Percentiles rank a stretch among this genome's conserved stretches.
These are phyloP conservation scores for Melastoma candidum DNA, from an alignment of 441 rosid species.

Conservation along the genomic window DNA sequence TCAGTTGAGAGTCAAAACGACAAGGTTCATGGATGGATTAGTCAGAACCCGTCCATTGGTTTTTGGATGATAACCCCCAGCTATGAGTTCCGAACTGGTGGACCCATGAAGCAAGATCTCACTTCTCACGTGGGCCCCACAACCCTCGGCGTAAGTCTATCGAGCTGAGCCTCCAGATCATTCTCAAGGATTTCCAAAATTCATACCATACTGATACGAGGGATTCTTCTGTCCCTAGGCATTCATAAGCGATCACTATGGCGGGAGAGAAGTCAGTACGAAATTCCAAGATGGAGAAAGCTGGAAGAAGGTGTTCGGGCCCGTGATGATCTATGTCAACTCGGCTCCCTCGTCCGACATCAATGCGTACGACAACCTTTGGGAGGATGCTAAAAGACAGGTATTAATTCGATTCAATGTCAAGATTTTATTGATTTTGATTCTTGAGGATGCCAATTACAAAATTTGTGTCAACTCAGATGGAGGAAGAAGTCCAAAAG, in stretches of 20 bases:
- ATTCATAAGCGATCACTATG: constrained; percentile 8
- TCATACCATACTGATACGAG: too few relatives aligned
- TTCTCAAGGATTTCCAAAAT: too few relatives aligned
- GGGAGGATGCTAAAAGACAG: constrained; percentile 13
- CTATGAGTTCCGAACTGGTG: constrained; percentile 31
- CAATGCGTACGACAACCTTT: background rate
- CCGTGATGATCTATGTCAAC: constrained; percentile 12
- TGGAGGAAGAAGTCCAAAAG: too few relatives aligned
- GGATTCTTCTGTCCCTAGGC: background rate
- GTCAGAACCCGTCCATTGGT: constrained; percentile 26
- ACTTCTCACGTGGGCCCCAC: constrained; percentile 45
- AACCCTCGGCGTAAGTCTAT: constrained; percentile 21
- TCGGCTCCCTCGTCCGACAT: background rate
- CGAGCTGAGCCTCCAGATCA: background rate
- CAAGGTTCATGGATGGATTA: constrained; percentile 45
- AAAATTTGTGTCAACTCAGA: too few relatives aligned
- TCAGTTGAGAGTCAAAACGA: constrained; percentile 28
- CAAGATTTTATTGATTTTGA: too few relatives aligned
- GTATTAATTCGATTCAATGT: background rate
- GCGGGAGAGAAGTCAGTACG: background rate
- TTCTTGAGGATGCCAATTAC: too few relatives aligned
- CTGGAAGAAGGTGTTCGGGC: constrained; percentile 17
- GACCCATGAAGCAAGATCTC: constrained; percentile 45
- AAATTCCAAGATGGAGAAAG: constrained; percentile 5
- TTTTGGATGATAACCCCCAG: constrained; percentile 45